phyloP scores from a whole-genome alignment of 768 basidiomycete genomes.

The Lactifluus subvellereus region DNA sequence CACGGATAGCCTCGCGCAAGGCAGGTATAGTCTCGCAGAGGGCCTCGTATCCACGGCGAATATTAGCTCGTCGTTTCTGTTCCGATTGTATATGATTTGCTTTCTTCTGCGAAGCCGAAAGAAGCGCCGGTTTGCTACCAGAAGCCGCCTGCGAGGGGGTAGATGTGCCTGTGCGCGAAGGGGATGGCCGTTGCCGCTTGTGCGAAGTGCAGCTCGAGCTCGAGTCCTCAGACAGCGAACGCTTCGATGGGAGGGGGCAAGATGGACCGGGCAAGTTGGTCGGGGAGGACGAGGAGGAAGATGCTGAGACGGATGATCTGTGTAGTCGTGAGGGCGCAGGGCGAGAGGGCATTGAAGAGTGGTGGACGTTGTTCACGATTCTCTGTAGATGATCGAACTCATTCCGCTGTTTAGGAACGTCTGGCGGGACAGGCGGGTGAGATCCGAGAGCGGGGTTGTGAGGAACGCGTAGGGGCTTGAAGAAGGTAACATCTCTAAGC shows the following conservation, averaged over 20 bases:
- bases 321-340: not conserved
- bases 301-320: conserved; percentile 17
- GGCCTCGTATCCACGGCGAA: conserved; percentile 82
- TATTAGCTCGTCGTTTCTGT: conserved; percentile 90
- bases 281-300: conserved; percentile 18
- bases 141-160: conserved; percentile 19
- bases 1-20: conserved; percentile 70
- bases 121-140: conserved; percentile 38
- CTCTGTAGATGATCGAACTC: conserved; percentile 17
- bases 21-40: conserved; percentile 81
- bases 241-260: conserved; percentile 14
- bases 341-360: not conserved
- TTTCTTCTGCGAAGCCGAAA: conserved; percentile 84
- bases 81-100: conserved; percentile 92
- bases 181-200: conserved; percentile 19
- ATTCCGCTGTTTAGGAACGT: not conserved
- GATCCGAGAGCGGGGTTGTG: conserved; percentile 13
- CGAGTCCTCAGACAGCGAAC: conserved; percentile 21
- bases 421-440: conserved; percentile 6
- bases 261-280: conserved; percentile 17
- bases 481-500: conserved; percentile 26
- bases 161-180: conserved; percentile 14
- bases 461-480: conserved; percentile 18
- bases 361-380: conserved; percentile 3
- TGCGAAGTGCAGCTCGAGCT: not conserved